Conservation (phyloP, 179 eudicot genomes). For the Spergularia azorica region DNA sequence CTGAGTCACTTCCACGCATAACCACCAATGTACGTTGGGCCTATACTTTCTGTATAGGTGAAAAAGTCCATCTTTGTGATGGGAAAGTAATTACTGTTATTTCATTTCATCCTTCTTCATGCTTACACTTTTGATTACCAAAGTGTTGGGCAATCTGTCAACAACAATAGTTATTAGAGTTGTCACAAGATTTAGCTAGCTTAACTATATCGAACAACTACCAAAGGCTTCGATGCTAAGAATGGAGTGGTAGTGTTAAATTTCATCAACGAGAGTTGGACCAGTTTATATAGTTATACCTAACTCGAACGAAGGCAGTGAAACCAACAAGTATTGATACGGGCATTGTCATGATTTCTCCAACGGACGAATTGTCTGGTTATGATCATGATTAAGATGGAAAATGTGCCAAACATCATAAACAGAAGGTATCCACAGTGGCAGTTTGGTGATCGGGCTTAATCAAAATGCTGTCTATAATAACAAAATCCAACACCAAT, state of each 20-base stretch:
- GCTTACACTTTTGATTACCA: not conserved
- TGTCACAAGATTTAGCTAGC: too few species aligned
- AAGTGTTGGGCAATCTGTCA: too few species aligned
- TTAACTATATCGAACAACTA: too few species aligned
- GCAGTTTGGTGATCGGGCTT: constrained; percentile 25
- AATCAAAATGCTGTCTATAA: constrained; percentile 16
- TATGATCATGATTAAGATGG: constrained; percentile 18
- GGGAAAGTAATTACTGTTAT: constrained; percentile 18
- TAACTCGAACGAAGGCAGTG: too few species aligned
- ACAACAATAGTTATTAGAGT: too few species aligned
- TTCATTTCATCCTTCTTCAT: not conserved
- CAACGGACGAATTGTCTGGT: constrained; percentile 7
- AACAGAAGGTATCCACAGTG: constrained; percentile 25
- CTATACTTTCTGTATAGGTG: constrained; percentile 22
- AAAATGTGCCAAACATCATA: constrained; percentile 25
- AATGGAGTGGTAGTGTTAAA: too few species aligned
- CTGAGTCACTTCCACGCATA: constrained; percentile 68
- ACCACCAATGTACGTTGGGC: constrained; percentile 32
- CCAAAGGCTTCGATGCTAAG: too few species aligned
- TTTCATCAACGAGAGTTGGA: too few species aligned
- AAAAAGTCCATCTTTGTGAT: constrained; percentile 24
- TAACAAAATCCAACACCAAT: not conserved
- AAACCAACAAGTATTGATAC: too few species aligned
- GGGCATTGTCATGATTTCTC: constrained; percentile 2
- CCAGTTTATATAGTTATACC: too few species aligned